Base-by-base conservation (phyloP, 2,329 filamentous ascomycete genomes). In the Emmonsia crescens region DNA sequence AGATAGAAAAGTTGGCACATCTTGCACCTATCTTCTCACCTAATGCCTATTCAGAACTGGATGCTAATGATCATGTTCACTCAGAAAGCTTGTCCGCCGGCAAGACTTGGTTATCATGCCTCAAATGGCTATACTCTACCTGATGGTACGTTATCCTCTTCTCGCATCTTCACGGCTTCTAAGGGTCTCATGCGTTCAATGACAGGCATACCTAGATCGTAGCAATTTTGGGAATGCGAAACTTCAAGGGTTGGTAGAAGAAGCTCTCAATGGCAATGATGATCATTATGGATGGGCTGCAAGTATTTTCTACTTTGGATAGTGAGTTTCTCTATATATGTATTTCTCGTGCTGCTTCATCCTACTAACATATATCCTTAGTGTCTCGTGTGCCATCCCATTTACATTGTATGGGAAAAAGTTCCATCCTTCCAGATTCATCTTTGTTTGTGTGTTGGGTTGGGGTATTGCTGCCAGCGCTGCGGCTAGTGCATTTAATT, bases 401-500 rank as follows among this genome's bases (percentile, higher is more conserved):
- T n/a, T n/a, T n/a, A n/a, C n/a, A n/a, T n/a, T n/a, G n/a, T n/a
- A n/a, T 44, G 62, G 62, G 19, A 65, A 65, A 54, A 61, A 55
- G 21, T 64, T 65, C 33, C 56, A 64, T 55, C 64, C 64, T 0
- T 64, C 64, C 10, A 61, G 62, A 24, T 65, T 65, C 42, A 64
- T 65, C 49, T 65, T 65, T 42, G 57, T 62, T 27, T 65, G 60
- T 21, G 59, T 61, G 40, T 40, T 65, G 19, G 64, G 64, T 40
- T 87, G 84, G 84, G 84, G 83, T 1, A 71, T 85, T 10, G 77
- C 81, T 1, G 83, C 81, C 0, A 79, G 79, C 1, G 68, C 68
- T 62, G 81, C 80, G 29, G 81, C 82, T 0, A 83, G 81, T 2
- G 78, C 80, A 16, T 76, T 77, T 58, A 78, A 80, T 69, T 86